These are phyloP conservation scores for Ostreobium quekettii DNA, from an alignment of 139 green algal genomes.

Conservation along the genomic window DNA sequence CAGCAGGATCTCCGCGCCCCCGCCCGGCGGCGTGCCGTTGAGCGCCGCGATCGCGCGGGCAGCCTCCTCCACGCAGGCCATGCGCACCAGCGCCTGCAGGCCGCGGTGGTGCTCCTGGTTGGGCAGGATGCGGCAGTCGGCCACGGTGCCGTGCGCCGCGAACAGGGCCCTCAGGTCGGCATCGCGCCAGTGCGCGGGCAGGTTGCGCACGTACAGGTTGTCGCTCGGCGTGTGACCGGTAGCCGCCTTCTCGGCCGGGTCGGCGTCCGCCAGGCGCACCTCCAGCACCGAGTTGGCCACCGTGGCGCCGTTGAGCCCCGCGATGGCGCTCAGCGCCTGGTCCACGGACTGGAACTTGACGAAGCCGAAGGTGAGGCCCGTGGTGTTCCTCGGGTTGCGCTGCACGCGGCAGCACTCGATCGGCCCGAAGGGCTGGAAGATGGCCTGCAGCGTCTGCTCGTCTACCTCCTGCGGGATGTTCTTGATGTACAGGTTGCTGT, in stretches of 20 bases:
- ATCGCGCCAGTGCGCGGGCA: conserved; percentile 21
- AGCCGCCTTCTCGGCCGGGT: conserved; percentile 19
- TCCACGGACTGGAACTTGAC: conserved; percentile 24
- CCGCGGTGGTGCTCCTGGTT: conserved; percentile 18
- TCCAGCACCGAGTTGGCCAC: conserved; percentile 22
- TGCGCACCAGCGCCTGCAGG: conserved; percentile 40
- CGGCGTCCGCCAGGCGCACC: conserved; percentile 26
- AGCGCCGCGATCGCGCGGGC: conserved; percentile 40
- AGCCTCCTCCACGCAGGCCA: conserved; percentile 36
- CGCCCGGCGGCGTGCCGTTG: conserved; percentile 33
- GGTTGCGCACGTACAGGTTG: conserved; percentile 33
- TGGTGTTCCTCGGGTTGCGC: conserved; percentile 21
- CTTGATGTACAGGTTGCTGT: conserved; percentile 31
- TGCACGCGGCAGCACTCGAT: conserved; percentile 28
- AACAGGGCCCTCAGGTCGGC: conserved; percentile 33
- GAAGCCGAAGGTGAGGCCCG: conserved; percentile 26
- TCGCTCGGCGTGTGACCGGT: conserved; percentile 25
- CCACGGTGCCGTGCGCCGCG: conserved; percentile 26
- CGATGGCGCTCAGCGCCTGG: conserved; percentile 22
- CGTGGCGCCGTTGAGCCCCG: conserved; percentile 19
- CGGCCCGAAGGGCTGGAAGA: conserved; percentile 21
- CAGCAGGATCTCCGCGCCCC: conserved; percentile 34
- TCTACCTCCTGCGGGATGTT: conserved; percentile 25
- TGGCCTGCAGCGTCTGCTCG: conserved; percentile 18
- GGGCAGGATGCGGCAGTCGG: conserved; percentile 39